Evolutionary conservation across 495 filamentous ascomycete species (phyloP), one percentile per base, ranked within the genome.

Genomic region (Penicillium samsonianum): DNA sequence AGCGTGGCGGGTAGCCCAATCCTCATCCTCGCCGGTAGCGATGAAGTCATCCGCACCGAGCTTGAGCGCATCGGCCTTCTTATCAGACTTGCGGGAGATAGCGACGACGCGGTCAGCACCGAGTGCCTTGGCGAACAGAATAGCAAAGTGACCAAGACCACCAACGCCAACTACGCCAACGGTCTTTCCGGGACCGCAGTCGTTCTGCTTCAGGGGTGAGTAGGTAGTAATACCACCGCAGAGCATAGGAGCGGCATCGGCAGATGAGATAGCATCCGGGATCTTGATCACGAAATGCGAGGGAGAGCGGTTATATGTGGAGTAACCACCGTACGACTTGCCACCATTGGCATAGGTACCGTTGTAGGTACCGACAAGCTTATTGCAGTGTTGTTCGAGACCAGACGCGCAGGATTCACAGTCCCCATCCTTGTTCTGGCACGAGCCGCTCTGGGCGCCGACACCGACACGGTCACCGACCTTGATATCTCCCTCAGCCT

Each of bases 401-500:
- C 82, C 82, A 9, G 70, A 73, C 11, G 78, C 67, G 68, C 91
- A 94, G 37, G 87, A 84, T 28, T 86, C 77, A 66, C 91, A 96
- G 53, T 85, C 79, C 4, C 82, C 76, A 19, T 73, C 54, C 19
- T 59, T 57, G 55, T 81, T 78, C 55, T 79, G 72, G 76, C 91
- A 96, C n/a, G 87, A 84, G 37, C 80, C 79, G 30, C 79, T 80
- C 74, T 96, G 91, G 2, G 92, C 91, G 49, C 92, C 92, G 11
- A 96, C 89, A 50, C 92, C 92, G 23, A 94, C 88, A 33, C 91
- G 84, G 69, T 96, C 92, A 12, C 92, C 92, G 48, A 92, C 72
- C 60, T 90, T 88, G 73, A 96, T 78, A 35, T 80, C 70, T 4
- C 62, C 62, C 22, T 68, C 76, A 48, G 80, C 88, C 45, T 89